Conservation (phyloP, 768 basidiomycete genomes). For the Lanmaoa rubissima region DNA sequence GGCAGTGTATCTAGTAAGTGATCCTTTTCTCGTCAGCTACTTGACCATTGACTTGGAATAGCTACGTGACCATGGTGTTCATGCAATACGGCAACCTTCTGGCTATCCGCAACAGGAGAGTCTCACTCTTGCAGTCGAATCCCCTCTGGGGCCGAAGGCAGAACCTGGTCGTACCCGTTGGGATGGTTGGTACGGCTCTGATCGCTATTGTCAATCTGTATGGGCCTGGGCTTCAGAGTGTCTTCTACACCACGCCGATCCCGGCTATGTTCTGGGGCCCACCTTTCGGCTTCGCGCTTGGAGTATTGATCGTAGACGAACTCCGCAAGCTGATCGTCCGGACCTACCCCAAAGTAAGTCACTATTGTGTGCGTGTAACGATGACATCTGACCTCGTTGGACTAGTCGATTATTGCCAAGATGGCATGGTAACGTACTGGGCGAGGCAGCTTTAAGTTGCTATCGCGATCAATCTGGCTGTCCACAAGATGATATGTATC, state of each 20-base stretch:
- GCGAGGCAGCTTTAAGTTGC: not conserved
- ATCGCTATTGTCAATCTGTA: constrained; percentile 45
- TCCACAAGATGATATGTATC: not conserved
- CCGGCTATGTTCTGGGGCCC: constrained; percentile 49
- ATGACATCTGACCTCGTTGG: constrained; percentile 6
- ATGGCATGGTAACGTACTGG: constrained; percentile 35
- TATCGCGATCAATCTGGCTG: not conserved
- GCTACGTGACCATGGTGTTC: constrained; percentile 49
- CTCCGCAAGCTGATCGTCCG: constrained; percentile 44
- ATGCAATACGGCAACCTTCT: constrained; percentile 44
- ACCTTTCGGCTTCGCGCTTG: constrained; percentile 44
- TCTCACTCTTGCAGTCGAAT: constrained; percentile 43
- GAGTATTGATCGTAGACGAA: constrained; percentile 43
- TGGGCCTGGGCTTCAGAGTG: constrained; percentile 41
- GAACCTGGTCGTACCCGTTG: constrained; percentile 38
- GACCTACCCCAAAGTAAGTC: constrained; percentile 40
- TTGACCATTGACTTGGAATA: constrained; percentile 10
- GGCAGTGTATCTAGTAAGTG: constrained; percentile 47
- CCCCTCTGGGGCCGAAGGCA: constrained; percentile 46
- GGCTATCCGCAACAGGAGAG: constrained; percentile 43
- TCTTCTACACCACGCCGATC: constrained; percentile 44
- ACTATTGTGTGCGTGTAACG: not conserved
- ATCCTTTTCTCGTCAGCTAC: not conserved
- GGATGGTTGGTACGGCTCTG: constrained; percentile 41
- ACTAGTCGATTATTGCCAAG: constrained; percentile 37